Evolutionary conservation across 2,329 filamentous ascomycete species (phyloP).

Genomic region (Xylariaceae sp.): DNA sequence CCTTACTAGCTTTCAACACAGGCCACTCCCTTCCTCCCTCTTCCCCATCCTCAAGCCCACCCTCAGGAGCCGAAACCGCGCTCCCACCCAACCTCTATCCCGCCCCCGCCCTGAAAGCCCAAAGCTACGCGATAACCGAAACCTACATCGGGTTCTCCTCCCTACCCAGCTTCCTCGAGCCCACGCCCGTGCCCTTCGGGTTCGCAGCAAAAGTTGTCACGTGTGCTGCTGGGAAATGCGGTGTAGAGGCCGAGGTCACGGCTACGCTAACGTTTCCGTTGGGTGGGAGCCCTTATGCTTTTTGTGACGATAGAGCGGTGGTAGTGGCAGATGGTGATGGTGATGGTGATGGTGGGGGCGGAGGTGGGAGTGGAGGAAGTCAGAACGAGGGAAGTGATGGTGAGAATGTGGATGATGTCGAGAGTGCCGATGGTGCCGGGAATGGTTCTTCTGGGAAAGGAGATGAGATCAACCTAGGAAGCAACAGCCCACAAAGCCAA

Average conservation of each 20-base stretch:
- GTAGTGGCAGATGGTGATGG: not conserved
- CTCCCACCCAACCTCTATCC: conserved; percentile 6
- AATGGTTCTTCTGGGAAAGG: no score
- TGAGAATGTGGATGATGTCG: no score
- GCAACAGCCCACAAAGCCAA: no score
- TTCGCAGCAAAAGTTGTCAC: conserved; percentile 19
- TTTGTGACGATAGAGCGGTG: not conserved
- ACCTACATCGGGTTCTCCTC: conserved; percentile 21
- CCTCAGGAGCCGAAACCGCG: not conserved
- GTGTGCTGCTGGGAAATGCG: conserved; percentile 11
- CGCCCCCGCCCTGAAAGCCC: not conserved
- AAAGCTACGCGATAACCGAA: conserved; percentile 21
- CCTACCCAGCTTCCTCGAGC: conserved; percentile 15
- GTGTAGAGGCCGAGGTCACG: conserved; percentile 1
- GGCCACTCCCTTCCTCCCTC: not conserved
- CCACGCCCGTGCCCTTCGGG: conserved; percentile 19
- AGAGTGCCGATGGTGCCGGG: no score
- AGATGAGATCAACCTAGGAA: no score
- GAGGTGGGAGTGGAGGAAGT: no score
- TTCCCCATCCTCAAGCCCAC: not conserved
- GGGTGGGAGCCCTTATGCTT: conserved; percentile 6
- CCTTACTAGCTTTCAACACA: conserved; percentile 1
- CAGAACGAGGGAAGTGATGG: no score
- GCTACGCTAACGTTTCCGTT: conserved; percentile 17
- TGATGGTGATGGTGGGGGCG: not conserved